Percentiles rank a stretch among this genome's conserved stretches.
phyloP scores from a whole-genome alignment of 805 yeast genomes.

The Isabelozyma rhagii region DNA sequence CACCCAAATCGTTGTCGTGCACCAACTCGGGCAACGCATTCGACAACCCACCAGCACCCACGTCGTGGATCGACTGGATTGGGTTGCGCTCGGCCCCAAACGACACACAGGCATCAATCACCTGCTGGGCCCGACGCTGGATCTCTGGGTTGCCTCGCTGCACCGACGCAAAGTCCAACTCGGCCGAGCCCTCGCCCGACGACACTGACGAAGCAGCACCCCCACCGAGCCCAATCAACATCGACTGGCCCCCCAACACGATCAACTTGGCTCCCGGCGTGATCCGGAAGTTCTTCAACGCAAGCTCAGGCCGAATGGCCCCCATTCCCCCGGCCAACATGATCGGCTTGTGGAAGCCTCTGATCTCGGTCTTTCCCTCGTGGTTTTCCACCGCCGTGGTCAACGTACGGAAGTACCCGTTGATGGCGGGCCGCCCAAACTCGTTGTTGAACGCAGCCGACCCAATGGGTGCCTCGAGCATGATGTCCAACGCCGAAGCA shows the following conservation, averaged over 20 bases:
- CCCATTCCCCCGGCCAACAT: slow-evolving; percentile 99
- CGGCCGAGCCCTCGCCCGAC: slow-evolving; percentile 96
- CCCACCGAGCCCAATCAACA: slow-evolving; percentile 98
- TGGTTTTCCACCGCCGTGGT: slow-evolving; percentile 70
- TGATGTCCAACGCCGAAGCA: slow-evolving; percentile 88
- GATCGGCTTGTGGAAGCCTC: slow-evolving; percentile 98
- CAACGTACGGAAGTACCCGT: slow-evolving; percentile 94
- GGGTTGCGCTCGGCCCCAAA: slow-evolving; percentile 65
- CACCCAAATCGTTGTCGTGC: slow-evolving; percentile 96
- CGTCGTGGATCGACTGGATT: slow-evolving; percentile 95
- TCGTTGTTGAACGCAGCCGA: slow-evolving; percentile 98
- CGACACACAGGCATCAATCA: slow-evolving; percentile 89
- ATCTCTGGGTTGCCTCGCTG: slow-evolving; percentile 99
- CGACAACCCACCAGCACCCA: slow-evolving; percentile 98
- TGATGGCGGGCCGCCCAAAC: slow-evolving; percentile 96
- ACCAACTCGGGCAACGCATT: slow-evolving; percentile 97
- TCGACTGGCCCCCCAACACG: slow-evolving; percentile 95
- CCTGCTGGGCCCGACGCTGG: slow-evolving; percentile 99
- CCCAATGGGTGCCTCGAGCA: slow-evolving; percentile 97
- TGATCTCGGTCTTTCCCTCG: slow-evolving; percentile 64
- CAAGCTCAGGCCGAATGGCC: slow-evolving; percentile 88
- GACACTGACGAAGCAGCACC: slow-evolving; percentile 98
- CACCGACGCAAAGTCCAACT: slow-evolving; percentile 95
- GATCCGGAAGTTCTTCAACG: slow-evolving; percentile 81
- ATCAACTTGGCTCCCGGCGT: slow-evolving; percentile 90